Evolutionary conservation across 2,329 filamentous ascomycete genomes (phyloP).

Genomic region (Ceratocystis papillata): DNA sequence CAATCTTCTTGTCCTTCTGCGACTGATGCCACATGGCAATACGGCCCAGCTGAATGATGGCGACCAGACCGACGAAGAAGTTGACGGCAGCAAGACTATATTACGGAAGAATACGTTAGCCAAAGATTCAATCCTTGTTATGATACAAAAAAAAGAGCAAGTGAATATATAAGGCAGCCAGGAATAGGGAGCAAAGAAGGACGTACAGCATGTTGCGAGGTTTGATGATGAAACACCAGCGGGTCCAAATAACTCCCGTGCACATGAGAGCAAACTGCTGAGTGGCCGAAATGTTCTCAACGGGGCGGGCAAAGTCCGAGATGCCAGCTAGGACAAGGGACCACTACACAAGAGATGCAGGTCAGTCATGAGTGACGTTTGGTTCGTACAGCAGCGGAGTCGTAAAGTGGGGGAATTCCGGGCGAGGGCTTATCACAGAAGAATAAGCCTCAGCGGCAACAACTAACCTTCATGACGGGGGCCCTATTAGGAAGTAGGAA

Average conservation of each 20-base stretch:
- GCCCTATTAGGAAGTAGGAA: conserved; percentile 48
- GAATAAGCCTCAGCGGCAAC: background rate
- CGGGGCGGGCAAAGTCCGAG: conserved; percentile 81
- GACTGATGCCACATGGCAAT: conserved; percentile 57
- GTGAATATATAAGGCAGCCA: background rate
- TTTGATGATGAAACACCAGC: conserved; percentile 96
- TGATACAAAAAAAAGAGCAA: too few relatives aligned
- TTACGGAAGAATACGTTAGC: conserved; percentile 12
- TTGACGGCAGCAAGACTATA: conserved; percentile 80
- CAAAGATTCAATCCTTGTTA: too few relatives aligned
- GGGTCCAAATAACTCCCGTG: conserved; percentile 93
- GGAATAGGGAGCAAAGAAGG: conserved; percentile 24
- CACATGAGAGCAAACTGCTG: conserved; percentile 84
- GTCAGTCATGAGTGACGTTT: background rate
- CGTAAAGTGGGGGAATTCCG: background rate
- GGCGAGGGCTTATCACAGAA: background rate
- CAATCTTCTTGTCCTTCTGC: conserved; percentile 34
- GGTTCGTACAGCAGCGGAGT: background rate
- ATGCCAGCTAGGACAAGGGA: conserved; percentile 82
- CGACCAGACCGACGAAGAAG: conserved; percentile 90
- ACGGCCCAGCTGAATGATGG: conserved; percentile 67
- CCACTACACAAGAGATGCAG: conserved; percentile 48
- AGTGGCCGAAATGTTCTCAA: conserved; percentile 81
- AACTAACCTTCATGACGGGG: conserved; percentile 69
- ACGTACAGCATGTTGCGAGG: conserved; percentile 80